These are phyloP conservation scores for Coix lacrymajobi DNA, from an alignment of 176 grass and related monocot species.

Conservation along the genomic window DNA sequence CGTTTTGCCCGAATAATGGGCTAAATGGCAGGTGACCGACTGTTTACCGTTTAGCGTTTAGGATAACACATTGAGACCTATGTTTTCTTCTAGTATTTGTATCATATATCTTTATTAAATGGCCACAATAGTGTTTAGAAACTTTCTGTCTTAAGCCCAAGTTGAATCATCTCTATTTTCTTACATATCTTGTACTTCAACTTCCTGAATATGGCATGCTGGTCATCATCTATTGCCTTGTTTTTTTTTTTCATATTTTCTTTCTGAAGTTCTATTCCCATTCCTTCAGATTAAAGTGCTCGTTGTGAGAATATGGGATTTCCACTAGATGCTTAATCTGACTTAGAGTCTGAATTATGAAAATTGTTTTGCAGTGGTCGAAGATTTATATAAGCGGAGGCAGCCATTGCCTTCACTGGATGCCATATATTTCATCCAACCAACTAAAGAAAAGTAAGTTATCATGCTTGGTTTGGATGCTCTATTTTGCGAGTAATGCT, in stretches of 20 bases:
- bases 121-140: neutral
- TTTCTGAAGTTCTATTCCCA: neutral
- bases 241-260: neutral
- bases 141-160: neutral
- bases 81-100: neutral
- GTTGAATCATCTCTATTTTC: neutral
- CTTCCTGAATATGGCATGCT: constrained; percentile 13
- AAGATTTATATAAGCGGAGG: constrained; percentile 95
- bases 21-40: too few relatives aligned
- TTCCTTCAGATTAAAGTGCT: neutral
- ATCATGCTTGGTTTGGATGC: neutral
- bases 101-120: neutral
- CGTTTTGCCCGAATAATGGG: too few relatives aligned
- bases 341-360: constrained; percentile 11
- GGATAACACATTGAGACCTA: too few relatives aligned
- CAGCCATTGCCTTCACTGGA: constrained; percentile 93
- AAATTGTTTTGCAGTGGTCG: constrained; percentile 75
- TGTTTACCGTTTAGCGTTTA: too few relatives aligned
- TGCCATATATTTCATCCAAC: constrained; percentile 99
- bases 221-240: constrained; percentile 10
- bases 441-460: constrained; percentile 97
- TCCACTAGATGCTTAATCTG: constrained; percentile 25
- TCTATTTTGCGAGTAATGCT: too few relatives aligned
- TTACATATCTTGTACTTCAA: neutral
- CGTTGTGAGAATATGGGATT: constrained; percentile 21